Percentiles rank a stretch among this genome's conserved stretches.
phyloP scores from a whole-genome alignment of 1,139 yeast species.

The Kazachstania sp. region DNA sequence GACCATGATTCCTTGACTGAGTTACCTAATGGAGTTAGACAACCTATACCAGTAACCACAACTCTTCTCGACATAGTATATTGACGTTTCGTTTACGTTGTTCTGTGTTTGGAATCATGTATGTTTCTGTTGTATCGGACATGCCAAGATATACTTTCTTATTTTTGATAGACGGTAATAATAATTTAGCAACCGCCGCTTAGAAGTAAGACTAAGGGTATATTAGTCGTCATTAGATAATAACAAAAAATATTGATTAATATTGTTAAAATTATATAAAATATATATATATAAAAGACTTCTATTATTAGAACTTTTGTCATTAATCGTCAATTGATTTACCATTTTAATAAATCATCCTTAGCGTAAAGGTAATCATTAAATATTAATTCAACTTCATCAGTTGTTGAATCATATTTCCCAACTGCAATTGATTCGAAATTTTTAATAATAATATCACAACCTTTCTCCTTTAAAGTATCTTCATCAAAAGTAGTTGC shows the following conservation, averaged over 20 bases:
- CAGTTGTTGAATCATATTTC: conserved; percentile 30
- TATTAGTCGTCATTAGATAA: too few species aligned
- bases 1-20: conserved; percentile 51
- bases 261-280: too few species aligned
- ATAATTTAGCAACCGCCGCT: too few species aligned
- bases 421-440: conserved; percentile 42
- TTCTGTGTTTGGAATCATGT: too few species aligned
- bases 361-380: conserved; percentile 32
- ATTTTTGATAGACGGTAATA: too few species aligned
- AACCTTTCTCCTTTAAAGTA: conserved; percentile 64
- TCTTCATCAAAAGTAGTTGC: conserved; percentile 71
- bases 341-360: conserved; percentile 31
- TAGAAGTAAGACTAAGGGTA: too few species aligned
- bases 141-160: too few species aligned
- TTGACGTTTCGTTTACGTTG: too few species aligned
- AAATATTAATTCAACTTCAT: conserved; percentile 31
- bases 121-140: too few species aligned
- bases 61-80: conserved; percentile 42
- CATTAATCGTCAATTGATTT: conserved; percentile 7
- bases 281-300: too few species aligned
- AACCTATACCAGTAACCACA: conserved; percentile 86
- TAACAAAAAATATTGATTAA: too few species aligned
- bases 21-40: conserved; percentile 78
- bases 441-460: conserved; percentile 71
- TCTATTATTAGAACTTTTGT: too few species aligned